These are phyloP conservation scores for Salix purpurea DNA, from an alignment of 345 rosid species.

Conservation along the genomic window DNA sequence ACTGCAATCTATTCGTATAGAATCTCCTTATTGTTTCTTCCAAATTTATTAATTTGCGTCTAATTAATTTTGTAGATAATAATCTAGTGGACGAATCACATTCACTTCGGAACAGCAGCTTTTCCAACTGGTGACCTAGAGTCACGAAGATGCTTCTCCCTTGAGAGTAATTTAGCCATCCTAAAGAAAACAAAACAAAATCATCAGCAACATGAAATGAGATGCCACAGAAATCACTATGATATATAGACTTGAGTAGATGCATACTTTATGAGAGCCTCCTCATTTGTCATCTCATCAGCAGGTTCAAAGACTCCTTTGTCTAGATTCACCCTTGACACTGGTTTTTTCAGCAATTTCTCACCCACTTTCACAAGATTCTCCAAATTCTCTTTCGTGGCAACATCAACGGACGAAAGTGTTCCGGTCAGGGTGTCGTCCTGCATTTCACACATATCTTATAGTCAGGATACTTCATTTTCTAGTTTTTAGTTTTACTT, in stretches of 20 bases:
- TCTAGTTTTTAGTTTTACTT: too few relatives aligned
- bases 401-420: too few relatives aligned
- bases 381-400: conserved; percentile 15
- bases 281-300: conserved; percentile 35
- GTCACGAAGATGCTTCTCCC: conserved; percentile 47
- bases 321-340: conserved; percentile 46
- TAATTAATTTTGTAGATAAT: too few relatives aligned
- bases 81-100: background rate
- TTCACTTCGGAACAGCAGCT: background rate
- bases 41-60: too few relatives aligned
- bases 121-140: conserved; percentile 32
- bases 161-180: conserved; percentile 55
- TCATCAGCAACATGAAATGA: background rate
- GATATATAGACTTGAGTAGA: background rate
- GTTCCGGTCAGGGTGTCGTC: conserved; percentile 46
- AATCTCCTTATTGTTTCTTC: too few relatives aligned
- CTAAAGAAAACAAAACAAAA: conserved; percentile 14
- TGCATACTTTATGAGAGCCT: conserved; percentile 49
- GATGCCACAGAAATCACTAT: background rate
- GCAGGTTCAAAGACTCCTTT: conserved; percentile 39
- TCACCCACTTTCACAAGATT: conserved; percentile 44
- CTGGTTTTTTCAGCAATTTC: conserved; percentile 44
- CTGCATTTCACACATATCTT: background rate
- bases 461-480: too few relatives aligned
- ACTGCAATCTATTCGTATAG: too few relatives aligned